Base-by-base conservation (phyloP, 2,329 filamentous ascomycete genomes). In the Drechslera avenae region DNA sequence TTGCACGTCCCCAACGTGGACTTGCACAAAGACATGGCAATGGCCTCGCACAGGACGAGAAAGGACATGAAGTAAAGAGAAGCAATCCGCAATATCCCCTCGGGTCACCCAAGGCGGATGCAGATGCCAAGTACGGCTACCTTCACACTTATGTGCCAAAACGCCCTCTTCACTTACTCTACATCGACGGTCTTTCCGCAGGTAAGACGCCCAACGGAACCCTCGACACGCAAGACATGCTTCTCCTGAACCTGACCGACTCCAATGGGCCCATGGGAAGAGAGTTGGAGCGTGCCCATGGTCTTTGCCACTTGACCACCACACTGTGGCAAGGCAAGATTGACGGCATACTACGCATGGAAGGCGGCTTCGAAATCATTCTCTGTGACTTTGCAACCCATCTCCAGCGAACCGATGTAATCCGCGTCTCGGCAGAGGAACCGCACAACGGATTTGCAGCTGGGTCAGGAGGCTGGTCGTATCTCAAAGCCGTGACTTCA, bases 291-390 rank as follows among this genome's bases (percentile, higher is more conserved):
- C 82, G 86, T 5, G 86, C 85, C 0, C 40, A 60, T 1, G 75
- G 77, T 1, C 70, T 89, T 1, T 90, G 88, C 67, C 69, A 78
- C 0, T 59, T 87, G 8, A 78, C 81, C 0, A 8, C 69, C 36
- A 51, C 69, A 61, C 46, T 83, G 68, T 86, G 82, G 82, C 8
- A 77, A 10, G 67, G 67, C 23, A 72, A 73, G 12, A 74, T 88
- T n/a, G 83, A 89, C 60, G 86, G 85, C 0, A 76, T 89, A 17
- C 70, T 90, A 2, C 80, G 87, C 9, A 86, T 86, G 79, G 87
- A 90, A 63, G 79, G 81, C 14, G 87, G 87, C 0, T 89, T 89
- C 57, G 87, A 90, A 68, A 78, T 88, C 45, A 86, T 90, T 41
- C 75, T 87, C 16, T 90, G 87, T 66, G 75, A 86, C 45, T 90